These are phyloP conservation scores for Aspergillus taichungensis DNA, from an alignment of 495 filamentous ascomycete species.

Conservation along the genomic window DNA sequence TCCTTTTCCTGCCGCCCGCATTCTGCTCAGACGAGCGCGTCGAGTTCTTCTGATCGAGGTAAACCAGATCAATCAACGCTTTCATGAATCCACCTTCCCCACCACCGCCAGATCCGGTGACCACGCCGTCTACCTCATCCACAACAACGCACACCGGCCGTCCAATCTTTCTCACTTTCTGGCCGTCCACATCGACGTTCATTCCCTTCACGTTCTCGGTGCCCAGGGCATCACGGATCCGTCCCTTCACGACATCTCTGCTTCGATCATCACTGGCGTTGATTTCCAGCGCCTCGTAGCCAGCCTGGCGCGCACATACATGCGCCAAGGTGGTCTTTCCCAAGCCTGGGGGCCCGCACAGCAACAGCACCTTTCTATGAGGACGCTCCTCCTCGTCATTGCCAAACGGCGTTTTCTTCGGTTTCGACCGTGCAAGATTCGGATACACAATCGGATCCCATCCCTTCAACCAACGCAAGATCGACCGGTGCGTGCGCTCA, in stretches of 20 bases:
- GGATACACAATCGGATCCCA: slow-evolving; percentile 95
- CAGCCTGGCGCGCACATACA: slow-evolving; percentile 89
- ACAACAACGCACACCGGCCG: slow-evolving; percentile 88
- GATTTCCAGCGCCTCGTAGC: slow-evolving; percentile 90
- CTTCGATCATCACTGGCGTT: slow-evolving; percentile 94
- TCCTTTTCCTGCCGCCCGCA: slow-evolving; percentile 44
- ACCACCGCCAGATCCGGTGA: slow-evolving; percentile 59
- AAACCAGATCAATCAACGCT: slow-evolving; percentile 81
- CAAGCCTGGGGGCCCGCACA: slow-evolving; percentile 84
- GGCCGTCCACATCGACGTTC: slow-evolving; percentile 50
- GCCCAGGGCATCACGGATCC: slow-evolving; percentile 78
- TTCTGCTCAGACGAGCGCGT: slow-evolving; percentile 28
- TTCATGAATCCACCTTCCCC: slow-evolving; percentile 89
- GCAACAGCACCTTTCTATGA: slow-evolving; percentile 77
- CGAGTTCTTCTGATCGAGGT: slow-evolving; percentile 75
- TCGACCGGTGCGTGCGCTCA: slow-evolving; percentile 84
- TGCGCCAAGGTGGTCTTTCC: slow-evolving; percentile 96
- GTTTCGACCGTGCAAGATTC: slow-evolving; percentile 48
- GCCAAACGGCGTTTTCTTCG: slow-evolving; percentile 24
- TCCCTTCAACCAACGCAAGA: slow-evolving; percentile 84
- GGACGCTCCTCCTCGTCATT: slow-evolving; percentile 52
- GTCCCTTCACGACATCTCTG: slow-evolving; percentile 89
- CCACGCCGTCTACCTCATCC: slow-evolving; percentile 93
- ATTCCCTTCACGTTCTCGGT: slow-evolving; percentile 88
- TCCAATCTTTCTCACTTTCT: slow-evolving; percentile 62